Base-by-base conservation (phyloP, 805 yeast species). In the Saccharomycopsis sp. region DNA sequence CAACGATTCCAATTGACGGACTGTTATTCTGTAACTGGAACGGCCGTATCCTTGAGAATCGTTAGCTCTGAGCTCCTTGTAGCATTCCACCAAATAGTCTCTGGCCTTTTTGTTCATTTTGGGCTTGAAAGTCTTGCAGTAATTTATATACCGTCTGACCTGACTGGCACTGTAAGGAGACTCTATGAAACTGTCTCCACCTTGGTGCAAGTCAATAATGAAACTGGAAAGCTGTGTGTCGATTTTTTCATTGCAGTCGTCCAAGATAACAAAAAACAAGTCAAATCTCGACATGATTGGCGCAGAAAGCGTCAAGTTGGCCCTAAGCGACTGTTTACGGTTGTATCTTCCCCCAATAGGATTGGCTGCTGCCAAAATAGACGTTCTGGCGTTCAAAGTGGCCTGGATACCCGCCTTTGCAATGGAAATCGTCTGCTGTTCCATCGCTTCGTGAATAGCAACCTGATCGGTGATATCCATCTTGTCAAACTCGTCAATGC, bases 391-490 rank as follows among this genome's bases (percentile, higher is more conserved):
- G 70, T 94, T 94, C 66, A 94, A 76, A 0, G 99, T 94, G 1
- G 99, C 98, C 68, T 94, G 97, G 63, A 94, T 94, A 68, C 99
- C 99, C 0, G 99, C 99, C 71, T 94, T 94, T 9, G 99, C 97
- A 67, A 94, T 94, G 15, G 97, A 91, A 64, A 94, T 94, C 0
- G 99, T 94, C 72, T 94, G 99, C 74, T 94, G 99, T 79, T 94
- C 99, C 99, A 94, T 94, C 23, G 98, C 99, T 75, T 94, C 99
- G 74, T 94, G 99, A 75, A 94, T 92, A 2, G 98, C 98, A 57
- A 94, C 98, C 73, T 94, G 98, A 73, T 94, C 98, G 1, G 84
- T 73, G 50, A 91, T 72, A 71, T 92, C 97, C 99, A 94, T 94
- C 75, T 94, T 94, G 70, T 94, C 99, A 66, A 94, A 94, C 75